Percentiles rank a stretch among this genome's conserved stretches.
These are phyloP conservation scores for Trichoderma gracile DNA, from an alignment of 2,329 filamentous ascomycete species.

Conservation along the genomic window DNA sequence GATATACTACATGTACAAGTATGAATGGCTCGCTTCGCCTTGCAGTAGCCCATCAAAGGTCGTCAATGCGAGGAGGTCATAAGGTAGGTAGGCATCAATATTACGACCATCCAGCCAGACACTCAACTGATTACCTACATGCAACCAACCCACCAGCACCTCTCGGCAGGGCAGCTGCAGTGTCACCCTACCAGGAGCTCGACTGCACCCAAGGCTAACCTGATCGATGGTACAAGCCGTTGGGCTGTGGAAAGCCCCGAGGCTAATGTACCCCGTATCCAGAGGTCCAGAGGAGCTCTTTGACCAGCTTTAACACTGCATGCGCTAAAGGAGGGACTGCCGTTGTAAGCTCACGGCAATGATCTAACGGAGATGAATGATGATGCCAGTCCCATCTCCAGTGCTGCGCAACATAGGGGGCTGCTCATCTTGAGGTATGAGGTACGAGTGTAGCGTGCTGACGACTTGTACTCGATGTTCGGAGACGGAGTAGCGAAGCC, in stretches of 20 bases:
- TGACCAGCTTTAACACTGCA: background rate
- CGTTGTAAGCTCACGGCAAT: no score
- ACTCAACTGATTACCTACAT: no score
- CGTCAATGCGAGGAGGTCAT: background rate
- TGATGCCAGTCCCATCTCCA: background rate
- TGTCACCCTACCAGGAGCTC: slow-evolving; percentile 18
- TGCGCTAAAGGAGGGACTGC: background rate
- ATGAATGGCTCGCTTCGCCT: background rate
- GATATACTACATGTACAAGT: no score
- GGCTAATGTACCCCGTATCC: slow-evolving; percentile 19
- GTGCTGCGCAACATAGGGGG: background rate
- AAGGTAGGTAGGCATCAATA: no score
- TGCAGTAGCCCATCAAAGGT: background rate
- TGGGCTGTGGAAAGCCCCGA: slow-evolving; percentile 8
- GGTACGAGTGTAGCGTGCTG: no score
- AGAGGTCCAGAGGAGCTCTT: background rate
- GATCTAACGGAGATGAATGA: background rate
- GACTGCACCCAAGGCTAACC: no score
- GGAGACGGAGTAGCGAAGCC: background rate
- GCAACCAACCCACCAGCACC: background rate
- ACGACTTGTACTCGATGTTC: no score
- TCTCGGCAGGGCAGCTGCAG: background rate
- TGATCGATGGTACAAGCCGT: background rate
- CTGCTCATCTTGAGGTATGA: no score
- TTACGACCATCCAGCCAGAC: no score